Base-by-base conservation (phyloP, 257 asterid species). In the Plantago ovata region DNA sequence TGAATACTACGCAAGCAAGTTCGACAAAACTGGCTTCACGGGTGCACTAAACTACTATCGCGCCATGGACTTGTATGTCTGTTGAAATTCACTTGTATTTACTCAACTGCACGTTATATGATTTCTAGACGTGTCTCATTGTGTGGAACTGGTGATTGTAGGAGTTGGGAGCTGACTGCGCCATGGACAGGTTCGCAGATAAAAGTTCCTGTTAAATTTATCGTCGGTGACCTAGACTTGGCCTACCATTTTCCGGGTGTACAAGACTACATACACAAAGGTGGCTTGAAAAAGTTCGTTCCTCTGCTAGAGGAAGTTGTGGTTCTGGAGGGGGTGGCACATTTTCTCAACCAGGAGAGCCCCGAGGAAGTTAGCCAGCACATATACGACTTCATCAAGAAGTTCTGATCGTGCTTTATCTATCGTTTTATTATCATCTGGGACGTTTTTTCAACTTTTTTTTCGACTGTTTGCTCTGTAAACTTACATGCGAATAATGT, bases 91-190 rank as follows among this genome's bases (percentile, higher is more conserved):
- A n/a, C n/a, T n/a, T n/a, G n/a, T 19, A 15, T 15, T 2, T 8
- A 12, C 21, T 19, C 14, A 13, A 12, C 9, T n/a, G 1, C 18
- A 19, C 28, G 13, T 53, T 23, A 8, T 2, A 28, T 28, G 36
- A 28, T 13, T 11, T 11, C n/a, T 11, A 7, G 8, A 9, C 38
- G 13, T 13, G 3, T 11, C 10, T 13, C 36, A 22, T 21, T 13
- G 20, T 28, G 4, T 6, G 11, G 24, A 53, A 22, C 10, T 28
- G 41, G 15, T 28, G 16, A 7, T 50, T 62, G 52, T 33, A 75
- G 82, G 71, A 71, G 77, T 21, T 80, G 86, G 86, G 86, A 80
- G 63, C 49, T 80, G 70, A 80, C 77, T 6, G 86, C 77, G 19
- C 68, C 86, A 7, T 80, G 86, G 83, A 80, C 69, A 0, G 81